Conservation (phyloP, 2,329 filamentous ascomycete species). For the Cordyceps javanica region DNA sequence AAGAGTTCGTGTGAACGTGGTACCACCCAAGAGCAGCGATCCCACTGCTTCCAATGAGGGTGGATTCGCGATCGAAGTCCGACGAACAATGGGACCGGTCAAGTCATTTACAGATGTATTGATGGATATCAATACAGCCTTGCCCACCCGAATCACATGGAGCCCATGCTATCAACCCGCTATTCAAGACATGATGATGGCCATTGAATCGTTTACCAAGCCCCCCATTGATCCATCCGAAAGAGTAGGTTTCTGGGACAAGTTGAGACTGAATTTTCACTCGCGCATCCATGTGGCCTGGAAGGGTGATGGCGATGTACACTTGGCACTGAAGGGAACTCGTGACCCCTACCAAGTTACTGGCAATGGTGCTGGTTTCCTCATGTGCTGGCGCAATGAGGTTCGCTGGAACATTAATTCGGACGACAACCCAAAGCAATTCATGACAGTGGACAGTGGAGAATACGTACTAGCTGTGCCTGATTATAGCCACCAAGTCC, state of each 20-base stretch:
- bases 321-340: slow-evolving; percentile 83
- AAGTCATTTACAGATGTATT: slow-evolving; percentile 94
- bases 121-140: slow-evolving; percentile 86
- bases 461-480: slow-evolving; percentile 93
- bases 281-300: slow-evolving; percentile 83
- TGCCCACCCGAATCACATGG: slow-evolving; percentile 93
- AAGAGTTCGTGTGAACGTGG: slow-evolving; percentile 74
- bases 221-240: slow-evolving; percentile 91
- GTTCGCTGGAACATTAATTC: slow-evolving; percentile 81
- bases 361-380: slow-evolving; percentile 85
- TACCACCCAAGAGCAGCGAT: slow-evolving; percentile 60
- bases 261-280: slow-evolving; percentile 90
- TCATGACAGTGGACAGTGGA: slow-evolving; percentile 93
- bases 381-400: slow-evolving; percentile 98
- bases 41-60: slow-evolving; percentile 50
- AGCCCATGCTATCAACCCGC: slow-evolving; percentile 95
- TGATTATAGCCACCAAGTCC: slow-evolving; percentile 83
- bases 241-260: slow-evolving; percentile 96
- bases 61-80: slow-evolving; percentile 77
- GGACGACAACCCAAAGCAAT: slow-evolving; percentile 80
- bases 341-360: slow-evolving; percentile 92
- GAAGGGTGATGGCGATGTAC: slow-evolving; percentile 94
- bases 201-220: slow-evolving; percentile 95
- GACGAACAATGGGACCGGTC: slow-evolving; percentile 85
- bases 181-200: slow-evolving; percentile 99